phyloP scores from a whole-genome alignment of 495 filamentous ascomycete genomes.

The Wilcoxina mikolae region DNA sequence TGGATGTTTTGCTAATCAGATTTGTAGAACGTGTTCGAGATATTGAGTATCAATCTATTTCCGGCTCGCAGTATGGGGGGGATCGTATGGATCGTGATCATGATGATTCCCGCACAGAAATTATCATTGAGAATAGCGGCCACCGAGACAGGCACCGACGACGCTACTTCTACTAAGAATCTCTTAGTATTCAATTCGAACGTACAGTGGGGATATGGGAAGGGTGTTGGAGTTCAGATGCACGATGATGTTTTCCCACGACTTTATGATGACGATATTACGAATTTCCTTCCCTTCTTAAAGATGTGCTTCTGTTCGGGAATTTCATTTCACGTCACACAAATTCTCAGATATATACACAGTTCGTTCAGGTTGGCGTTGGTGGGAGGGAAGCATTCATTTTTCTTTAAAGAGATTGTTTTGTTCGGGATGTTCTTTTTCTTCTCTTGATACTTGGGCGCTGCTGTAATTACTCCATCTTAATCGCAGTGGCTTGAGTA shows the following conservation, averaged over 20 bases:
- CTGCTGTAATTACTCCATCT: constrained; percentile 4
- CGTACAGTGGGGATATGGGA: too few relatives aligned
- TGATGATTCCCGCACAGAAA: constrained; percentile 29
- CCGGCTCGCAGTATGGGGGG: constrained; percentile 14
- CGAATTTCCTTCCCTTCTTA: background rate
- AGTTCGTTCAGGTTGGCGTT: constrained; percentile 5
- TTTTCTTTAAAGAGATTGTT: constrained; percentile 7
- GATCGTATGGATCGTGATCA: constrained; percentile 19
- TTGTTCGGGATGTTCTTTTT: constrained; percentile 13
- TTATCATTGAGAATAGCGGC: constrained; percentile 19
- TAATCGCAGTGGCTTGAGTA: background rate
- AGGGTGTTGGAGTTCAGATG: too few relatives aligned
- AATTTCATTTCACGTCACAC: background rate
- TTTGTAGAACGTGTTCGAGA: constrained; percentile 52
- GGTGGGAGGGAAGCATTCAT: constrained; percentile 3
- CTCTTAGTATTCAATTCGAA: too few relatives aligned
- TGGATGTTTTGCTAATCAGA: constrained; percentile 4
- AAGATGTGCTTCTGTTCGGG: background rate
- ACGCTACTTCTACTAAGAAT: constrained; percentile 26
- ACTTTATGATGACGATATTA: background rate
- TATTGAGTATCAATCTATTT: constrained; percentile 55
- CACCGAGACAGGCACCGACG: constrained; percentile 13
- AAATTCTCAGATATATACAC: too few relatives aligned
- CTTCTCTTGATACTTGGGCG: constrained; percentile 1
- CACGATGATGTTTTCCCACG: background rate